Conservation (phyloP, 805 yeast species). For the Isabelozyma pseudorhagii region DNA sequence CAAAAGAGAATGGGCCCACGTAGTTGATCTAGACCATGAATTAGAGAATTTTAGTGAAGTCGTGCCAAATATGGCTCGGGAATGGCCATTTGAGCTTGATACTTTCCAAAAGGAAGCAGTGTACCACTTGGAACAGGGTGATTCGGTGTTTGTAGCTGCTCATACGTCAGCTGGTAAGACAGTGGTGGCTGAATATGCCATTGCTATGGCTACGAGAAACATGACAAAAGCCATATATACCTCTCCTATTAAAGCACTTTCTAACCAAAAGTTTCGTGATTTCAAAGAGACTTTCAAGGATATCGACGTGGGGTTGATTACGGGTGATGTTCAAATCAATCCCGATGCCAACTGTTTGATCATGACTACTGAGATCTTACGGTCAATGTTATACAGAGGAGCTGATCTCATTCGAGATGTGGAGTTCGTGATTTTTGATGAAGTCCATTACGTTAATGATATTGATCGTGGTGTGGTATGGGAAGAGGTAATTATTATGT, state of each 20-base stretch:
- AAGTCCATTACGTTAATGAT: slow-evolving; percentile 96
- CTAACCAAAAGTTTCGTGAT: slow-evolving; percentile 88
- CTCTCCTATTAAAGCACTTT: slow-evolving; percentile 88
- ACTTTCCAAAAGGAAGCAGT: slow-evolving; percentile 96
- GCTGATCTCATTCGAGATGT: slow-evolving; percentile 96
- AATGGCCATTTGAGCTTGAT: slow-evolving; percentile 94
- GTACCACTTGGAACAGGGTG: slow-evolving; percentile 94
- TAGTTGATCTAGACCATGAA: slow-evolving; percentile 80
- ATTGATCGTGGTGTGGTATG: slow-evolving; percentile 97
- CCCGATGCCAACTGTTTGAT: slow-evolving; percentile 94
- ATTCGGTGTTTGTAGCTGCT: slow-evolving; percentile 97
- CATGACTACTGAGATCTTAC: slow-evolving; percentile 95
- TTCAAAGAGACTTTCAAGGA: slow-evolving; percentile 77
- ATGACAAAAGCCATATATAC: slow-evolving; percentile 97
- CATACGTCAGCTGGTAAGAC: slow-evolving; percentile 99
- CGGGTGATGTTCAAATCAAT: slow-evolving; percentile 97
- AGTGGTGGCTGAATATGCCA: slow-evolving; percentile 97
- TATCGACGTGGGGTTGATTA: slow-evolving; percentile 86
- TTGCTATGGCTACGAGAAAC: slow-evolving; percentile 92
- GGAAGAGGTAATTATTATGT: slow-evolving; percentile 98
- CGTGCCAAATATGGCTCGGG: slow-evolving; percentile 89
- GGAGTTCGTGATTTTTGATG: slow-evolving; percentile 96
- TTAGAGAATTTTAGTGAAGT: slow-evolving; percentile 82
- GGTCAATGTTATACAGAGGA: slow-evolving; percentile 95
- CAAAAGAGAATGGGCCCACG: slow-evolving; percentile 87